These are phyloP conservation scores for Penicillium corylophilum DNA, from an alignment of 2,329 filamentous ascomycete species.

Conservation along the genomic window DNA sequence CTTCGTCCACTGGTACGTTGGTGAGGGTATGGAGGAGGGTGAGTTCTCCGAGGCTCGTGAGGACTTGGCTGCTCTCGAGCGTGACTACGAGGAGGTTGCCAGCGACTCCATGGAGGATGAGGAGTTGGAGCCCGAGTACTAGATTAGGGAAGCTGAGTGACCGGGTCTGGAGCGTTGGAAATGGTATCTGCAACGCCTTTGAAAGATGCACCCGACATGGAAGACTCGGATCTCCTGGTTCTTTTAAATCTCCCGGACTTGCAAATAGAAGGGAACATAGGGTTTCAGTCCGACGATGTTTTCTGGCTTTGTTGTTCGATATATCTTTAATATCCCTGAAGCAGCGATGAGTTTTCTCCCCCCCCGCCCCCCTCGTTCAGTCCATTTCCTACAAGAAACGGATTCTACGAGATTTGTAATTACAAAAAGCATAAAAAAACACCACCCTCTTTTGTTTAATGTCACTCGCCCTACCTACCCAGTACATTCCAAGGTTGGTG, in stretches of 20 bases:
- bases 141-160: constrained; percentile 42
- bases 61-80: constrained; percentile 95
- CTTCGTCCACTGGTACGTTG: constrained; percentile 99
- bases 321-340: constrained; percentile 43
- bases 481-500: too few species aligned
- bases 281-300: constrained; percentile 38
- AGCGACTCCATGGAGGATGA: constrained; percentile 86
- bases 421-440: constrained; percentile 16
- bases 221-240: constrained; percentile 25
- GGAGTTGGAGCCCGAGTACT: constrained; percentile 90
- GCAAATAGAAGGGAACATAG: constrained; percentile 41
- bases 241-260: constrained; percentile 29
- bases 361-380: constrained; percentile 35
- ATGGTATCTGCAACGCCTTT: constrained; percentile 23
- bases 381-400: constrained; percentile 9
- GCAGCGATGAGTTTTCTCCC: constrained; percentile 36
- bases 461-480: not conserved
- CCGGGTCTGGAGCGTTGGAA: constrained; percentile 17
- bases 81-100: constrained; percentile 98
- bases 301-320: constrained; percentile 38
- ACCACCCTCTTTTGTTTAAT: not conserved
- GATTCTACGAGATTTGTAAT: constrained; percentile 23
- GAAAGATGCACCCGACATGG: constrained; percentile 24
- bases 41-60: constrained; percentile 99
- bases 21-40: constrained; percentile 99